Evolutionary conservation across 116 monocot genomes (phyloP).

Genomic region (Iris pallida): DNA sequence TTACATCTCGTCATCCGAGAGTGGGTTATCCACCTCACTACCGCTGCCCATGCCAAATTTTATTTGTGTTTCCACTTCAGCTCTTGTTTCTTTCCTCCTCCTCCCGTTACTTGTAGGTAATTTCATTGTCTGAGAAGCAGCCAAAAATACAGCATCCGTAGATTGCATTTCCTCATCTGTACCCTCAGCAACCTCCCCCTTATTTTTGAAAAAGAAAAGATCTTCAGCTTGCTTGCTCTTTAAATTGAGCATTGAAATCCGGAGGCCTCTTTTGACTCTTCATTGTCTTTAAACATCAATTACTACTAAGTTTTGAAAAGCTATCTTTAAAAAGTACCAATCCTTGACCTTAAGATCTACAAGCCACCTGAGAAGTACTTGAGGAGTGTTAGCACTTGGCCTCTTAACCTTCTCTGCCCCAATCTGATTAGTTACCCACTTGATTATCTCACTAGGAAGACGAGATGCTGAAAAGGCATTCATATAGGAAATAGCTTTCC

Average conservation of each 20-base stretch:
- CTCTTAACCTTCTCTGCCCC: constrained; percentile 14
- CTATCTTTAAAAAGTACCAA: constrained; percentile 39
- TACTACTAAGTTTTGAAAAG: constrained; percentile 17
- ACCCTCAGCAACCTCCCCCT: neutral
- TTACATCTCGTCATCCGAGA: no score
- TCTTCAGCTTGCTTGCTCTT: constrained; percentile 27
- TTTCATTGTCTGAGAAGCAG: constrained; percentile 61
- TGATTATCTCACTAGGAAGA: constrained; percentile 40
- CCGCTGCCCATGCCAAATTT: constrained; percentile 61
- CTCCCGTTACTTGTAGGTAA: constrained; percentile 16
- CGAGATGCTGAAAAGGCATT: constrained; percentile 72
- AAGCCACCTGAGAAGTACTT: constrained; percentile 73
- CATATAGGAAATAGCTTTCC: constrained; percentile 55
- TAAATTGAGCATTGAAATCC: constrained; percentile 5
- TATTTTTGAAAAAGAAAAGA: constrained; percentile 56
- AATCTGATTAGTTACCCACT: no score
- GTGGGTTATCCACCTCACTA: no score
- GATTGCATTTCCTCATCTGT: constrained; percentile 44
- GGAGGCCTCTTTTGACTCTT: no score
- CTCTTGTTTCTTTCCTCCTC: constrained; percentile 34
- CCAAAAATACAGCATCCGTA: constrained; percentile 46
- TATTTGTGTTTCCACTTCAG: constrained; percentile 13
- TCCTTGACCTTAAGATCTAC: constrained; percentile 50
- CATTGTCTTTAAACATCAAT: constrained; percentile 33
- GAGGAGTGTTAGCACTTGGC: no score